A percentile compares a stretch with the other conserved stretches of the same genome.
Evolutionary conservation across 139 green algal genomes (phyloP).

Genomic region (Volvox reticuliferus): DNA sequence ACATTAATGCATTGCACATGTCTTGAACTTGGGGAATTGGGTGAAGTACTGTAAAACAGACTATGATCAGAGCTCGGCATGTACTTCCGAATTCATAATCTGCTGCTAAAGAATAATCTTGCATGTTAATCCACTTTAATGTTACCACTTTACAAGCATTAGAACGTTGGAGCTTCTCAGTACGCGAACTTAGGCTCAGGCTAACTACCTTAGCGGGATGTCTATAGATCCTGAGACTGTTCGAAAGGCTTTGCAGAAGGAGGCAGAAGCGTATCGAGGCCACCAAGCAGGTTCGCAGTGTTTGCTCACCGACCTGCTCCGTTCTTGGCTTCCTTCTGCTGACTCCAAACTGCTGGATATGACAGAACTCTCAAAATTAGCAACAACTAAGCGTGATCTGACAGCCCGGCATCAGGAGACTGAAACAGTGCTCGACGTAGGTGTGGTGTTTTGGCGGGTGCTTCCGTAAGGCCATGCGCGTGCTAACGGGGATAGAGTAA

Average conservation of each 20-base stretch:
- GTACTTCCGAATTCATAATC: too few species aligned
- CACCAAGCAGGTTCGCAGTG: slow-evolving; percentile 23
- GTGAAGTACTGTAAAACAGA: too few species aligned
- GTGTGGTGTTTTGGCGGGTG: slow-evolving; percentile 3
- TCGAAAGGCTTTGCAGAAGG: slow-evolving; percentile 27
- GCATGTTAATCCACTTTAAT: too few species aligned
- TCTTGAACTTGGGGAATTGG: too few species aligned
- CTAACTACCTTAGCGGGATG: neutral
- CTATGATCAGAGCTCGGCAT: too few species aligned
- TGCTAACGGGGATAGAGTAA: too few species aligned
- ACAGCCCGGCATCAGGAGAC: slow-evolving; percentile 54
- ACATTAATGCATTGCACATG: too few species aligned
- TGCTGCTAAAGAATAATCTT: too few species aligned
- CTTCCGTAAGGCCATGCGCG: too few species aligned
- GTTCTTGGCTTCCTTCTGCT: neutral
- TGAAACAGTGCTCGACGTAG: slow-evolving; percentile 52
- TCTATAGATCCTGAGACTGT: neutral
- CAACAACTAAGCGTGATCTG: slow-evolving; percentile 32
- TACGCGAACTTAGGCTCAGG: too few species aligned
- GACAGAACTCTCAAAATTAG: slow-evolving; percentile 49
- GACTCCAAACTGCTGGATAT: neutral
- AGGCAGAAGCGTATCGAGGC: neutral
- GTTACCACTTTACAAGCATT: too few species aligned
- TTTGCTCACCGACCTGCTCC: neutral
- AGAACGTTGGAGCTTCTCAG: too few species aligned